Evolutionary conservation across 352 stramenopile genomes (phyloP), one percentile per base, ranked within the genome.

Genomic region (Pythium myriotylum): DNA sequence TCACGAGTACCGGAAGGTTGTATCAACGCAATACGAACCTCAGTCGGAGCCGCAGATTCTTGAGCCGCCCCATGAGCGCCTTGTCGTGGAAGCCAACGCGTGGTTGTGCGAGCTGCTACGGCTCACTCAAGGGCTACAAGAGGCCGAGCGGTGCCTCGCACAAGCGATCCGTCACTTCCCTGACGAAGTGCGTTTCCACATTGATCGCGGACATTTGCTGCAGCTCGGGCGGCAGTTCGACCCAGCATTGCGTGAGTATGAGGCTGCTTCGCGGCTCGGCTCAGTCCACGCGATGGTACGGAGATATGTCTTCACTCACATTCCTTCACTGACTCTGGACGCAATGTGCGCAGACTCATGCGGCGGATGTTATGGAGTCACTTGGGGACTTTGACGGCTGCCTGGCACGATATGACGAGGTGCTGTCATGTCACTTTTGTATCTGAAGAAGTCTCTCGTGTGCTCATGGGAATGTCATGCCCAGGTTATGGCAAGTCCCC

Each of bases 121-220:
- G 20, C 62, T 82, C 16, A 77, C 76, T 0, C 72, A 89, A 1
- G 73, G 76, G 3, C 72, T 68, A 65, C 64, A 74, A 23, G 67
- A 76, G 14, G 77, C 79, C 19, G 77, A 91, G 20, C 67, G 64
- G 13, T 92, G 84, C 48, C 52, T 91, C 10, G 70, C 72, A 13
- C 63, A 89, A 14, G 73, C 78, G 1, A 62, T 84, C 9, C 48
- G 62, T 47, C 66, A 65, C 14, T 93, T 80, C 68, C 82, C 80
- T 1, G 43, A 81, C n/a, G 73, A 89, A 27, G 40, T 77, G 1
- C 33, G 59, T 14, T 89, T 92, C 59, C 70, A 74, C 41, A 84
- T 87, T 57, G 80, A 89, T 13, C 76, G 73, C 4, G 84, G 84
- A 2, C 74, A 87, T 41, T 59, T 91, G 56, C 45, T 90, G 14